These are phyloP conservation scores for Globisporangium apiculatum DNA, from an alignment of 352 stramenopile genomes.

Conservation along the genomic window DNA sequence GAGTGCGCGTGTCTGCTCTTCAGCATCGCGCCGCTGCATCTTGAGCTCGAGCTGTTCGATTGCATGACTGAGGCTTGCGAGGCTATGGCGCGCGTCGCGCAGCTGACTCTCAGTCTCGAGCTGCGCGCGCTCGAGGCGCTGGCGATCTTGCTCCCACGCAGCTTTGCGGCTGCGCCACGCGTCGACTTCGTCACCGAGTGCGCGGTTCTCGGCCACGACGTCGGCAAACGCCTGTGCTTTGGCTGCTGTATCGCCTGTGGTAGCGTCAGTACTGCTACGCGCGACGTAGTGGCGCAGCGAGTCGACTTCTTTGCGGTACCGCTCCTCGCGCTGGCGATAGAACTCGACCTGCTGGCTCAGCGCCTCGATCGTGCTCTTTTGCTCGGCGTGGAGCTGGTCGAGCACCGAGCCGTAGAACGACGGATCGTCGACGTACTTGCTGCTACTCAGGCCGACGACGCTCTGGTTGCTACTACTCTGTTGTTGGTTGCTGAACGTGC, in stretches of 20 bases:
- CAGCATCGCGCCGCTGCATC: slow-evolving; percentile 61
- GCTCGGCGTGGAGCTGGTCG: slow-evolving; percentile 71
- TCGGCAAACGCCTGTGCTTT: slow-evolving; percentile 24
- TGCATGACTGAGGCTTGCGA: slow-evolving; percentile 54
- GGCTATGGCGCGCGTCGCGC: slow-evolving; percentile 43
- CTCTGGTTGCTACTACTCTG: slow-evolving; percentile 1
- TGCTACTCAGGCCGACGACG: slow-evolving; percentile 1
- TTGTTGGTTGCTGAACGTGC: slow-evolving; percentile 1
- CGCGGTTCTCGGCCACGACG: slow-evolving; percentile 47
- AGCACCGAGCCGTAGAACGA: slow-evolving; percentile 49
- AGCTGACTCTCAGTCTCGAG: slow-evolving; percentile 51
- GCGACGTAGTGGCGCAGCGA: slow-evolving; percentile 39
- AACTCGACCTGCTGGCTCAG: slow-evolving; percentile 70
- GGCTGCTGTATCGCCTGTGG: slow-evolving; percentile 4
- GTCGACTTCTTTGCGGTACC: slow-evolving; percentile 53
- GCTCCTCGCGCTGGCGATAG: slow-evolving; percentile 69
- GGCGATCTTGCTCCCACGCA: slow-evolving; percentile 33
- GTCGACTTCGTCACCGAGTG: slow-evolving; percentile 56
- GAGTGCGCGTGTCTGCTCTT: slow-evolving; percentile 47
- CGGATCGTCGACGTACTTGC: slow-evolving; percentile 29
- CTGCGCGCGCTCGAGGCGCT: slow-evolving; percentile 33
- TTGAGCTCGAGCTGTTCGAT: slow-evolving; percentile 76
- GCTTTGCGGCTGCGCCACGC: slow-evolving; percentile 28
- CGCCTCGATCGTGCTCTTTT: slow-evolving; percentile 80
- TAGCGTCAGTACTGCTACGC: slow-evolving; percentile 1